Conservation (phyloP, 2,329 filamentous ascomycete species). For the Trichoderma endophyticum region DNA sequence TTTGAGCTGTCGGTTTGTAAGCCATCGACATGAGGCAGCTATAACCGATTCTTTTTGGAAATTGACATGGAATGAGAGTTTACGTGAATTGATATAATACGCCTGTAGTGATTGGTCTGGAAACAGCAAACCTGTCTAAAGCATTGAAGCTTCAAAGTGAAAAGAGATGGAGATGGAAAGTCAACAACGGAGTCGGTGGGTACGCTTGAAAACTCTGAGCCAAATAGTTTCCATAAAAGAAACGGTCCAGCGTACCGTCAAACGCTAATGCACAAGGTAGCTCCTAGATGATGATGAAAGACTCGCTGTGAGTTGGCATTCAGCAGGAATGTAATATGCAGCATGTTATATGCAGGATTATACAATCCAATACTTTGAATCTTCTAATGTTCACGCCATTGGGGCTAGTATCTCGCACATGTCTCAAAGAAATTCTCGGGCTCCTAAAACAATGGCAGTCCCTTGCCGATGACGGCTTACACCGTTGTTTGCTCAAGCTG, state of each 20-base stretch:
- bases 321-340: neutral
- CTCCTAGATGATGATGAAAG: neutral
- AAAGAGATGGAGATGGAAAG: neutral
- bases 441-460: neutral
- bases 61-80: neutral
- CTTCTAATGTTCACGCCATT: neutral
- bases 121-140: neutral
- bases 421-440: neutral
- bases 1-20: neutral
- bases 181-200: neutral
- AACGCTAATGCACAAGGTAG: neutral
- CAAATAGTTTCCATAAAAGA: neutral
- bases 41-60: neutral
- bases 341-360: neutral
- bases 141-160: too few relatives aligned
- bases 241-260: neutral
- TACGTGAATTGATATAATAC: neutral
- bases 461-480: neutral
- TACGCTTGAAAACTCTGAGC: neutral
- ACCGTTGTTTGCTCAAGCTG: neutral
- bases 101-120: neutral
- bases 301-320: neutral
- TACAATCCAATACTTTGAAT: neutral
- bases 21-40: neutral
- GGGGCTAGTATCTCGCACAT: neutral